Percentiles rank a stretch among this genome's conserved stretches.
phyloP scores from a whole-genome alignment of 495 filamentous ascomycete genomes.

The Staphylotrichum tortipilum region DNA sequence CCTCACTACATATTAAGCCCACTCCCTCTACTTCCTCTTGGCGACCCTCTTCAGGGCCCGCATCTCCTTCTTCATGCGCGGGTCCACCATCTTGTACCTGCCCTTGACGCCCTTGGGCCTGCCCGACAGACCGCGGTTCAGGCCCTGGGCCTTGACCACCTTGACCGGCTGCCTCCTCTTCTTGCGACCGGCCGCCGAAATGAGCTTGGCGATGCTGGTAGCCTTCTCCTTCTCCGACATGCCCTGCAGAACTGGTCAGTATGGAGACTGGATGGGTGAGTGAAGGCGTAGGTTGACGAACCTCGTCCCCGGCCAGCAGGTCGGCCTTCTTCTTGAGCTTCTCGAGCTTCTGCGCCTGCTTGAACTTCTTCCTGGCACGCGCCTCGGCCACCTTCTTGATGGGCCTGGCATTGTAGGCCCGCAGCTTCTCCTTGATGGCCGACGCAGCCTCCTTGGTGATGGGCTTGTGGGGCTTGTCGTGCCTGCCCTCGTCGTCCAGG shows the following conservation, averaged over 20 bases:
- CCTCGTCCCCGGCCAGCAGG: conserved; percentile 72
- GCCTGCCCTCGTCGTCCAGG: conserved; percentile 78
- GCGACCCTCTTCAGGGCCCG: conserved; percentile 72
- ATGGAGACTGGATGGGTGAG: background rate
- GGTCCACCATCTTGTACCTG: conserved; percentile 97
- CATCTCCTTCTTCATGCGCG: conserved; percentile 96
- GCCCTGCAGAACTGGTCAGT: conserved; percentile 28
- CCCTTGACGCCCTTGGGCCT: conserved; percentile 66
- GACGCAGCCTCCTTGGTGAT: conserved; percentile 80
- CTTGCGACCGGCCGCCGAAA: conserved; percentile 75
- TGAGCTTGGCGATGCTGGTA: conserved; percentile 67
- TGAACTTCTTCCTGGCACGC: conserved; percentile 91
- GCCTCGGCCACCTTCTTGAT: conserved; percentile 99
- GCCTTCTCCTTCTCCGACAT: conserved; percentile 95
- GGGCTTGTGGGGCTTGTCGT: conserved; percentile 76
- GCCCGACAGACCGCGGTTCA: conserved; percentile 67
- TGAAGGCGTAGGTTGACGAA: conserved; percentile 1
- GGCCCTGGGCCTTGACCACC: conserved; percentile 79
- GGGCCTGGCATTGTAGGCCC: conserved; percentile 88
- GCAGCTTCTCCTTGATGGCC: conserved; percentile 92
- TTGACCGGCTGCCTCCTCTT: conserved; percentile 76
- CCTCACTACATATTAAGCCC: background rate
- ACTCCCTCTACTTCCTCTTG: conserved; percentile 26
- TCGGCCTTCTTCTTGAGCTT: conserved; percentile 93
- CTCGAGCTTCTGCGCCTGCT: conserved; percentile 81